A percentile compares a stretch with the other conserved stretches of the same genome.
These are phyloP conservation scores for Fusarium mangiferae DNA, from an alignment of 2,329 filamentous ascomycete genomes.

Conservation along the genomic window DNA sequence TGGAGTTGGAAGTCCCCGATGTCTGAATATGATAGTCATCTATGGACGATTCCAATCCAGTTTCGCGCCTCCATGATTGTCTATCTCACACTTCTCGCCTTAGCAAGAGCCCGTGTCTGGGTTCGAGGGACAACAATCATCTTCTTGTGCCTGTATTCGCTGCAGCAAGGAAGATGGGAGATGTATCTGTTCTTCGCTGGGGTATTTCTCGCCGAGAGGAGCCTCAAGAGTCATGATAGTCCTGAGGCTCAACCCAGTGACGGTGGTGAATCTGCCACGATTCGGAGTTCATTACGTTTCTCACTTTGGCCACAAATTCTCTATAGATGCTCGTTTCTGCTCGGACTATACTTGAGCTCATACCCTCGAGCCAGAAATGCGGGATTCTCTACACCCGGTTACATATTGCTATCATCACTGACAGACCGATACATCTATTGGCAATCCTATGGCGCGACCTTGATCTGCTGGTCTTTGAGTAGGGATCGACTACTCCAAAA, in stretches of 20 bases:
- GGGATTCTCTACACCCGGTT: not conserved
- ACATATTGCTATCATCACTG: not conserved
- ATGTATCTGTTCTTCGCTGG: not conserved
- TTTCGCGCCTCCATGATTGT: not conserved
- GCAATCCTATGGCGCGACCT: not conserved
- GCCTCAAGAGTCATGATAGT: fast-evolving
- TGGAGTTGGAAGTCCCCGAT: not conserved
- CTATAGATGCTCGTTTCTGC: too few relatives aligned
- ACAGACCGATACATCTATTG: not conserved
- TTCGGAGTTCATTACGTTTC: fast-evolving
- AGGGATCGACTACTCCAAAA: not conserved
- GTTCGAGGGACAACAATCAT: not conserved
- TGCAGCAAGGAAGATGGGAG: not conserved
- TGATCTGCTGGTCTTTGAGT: not conserved
- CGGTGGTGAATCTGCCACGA: not conserved
- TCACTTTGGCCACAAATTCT: fast-evolving
- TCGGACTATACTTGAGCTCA: not conserved
- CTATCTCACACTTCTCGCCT: not conserved
- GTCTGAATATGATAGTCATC: not conserved
- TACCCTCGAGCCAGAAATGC: not conserved
- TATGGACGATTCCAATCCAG: not conserved
- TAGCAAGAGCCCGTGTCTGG: not conserved
- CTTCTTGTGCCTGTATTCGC: fast-evolving
- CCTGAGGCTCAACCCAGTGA: fast-evolving
- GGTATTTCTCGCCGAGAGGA: not conserved